These are phyloP conservation scores for Papiliotrema fonsecae DNA, from an alignment of 1,284 basidiomycete genomes.

Conservation along the genomic window DNA sequence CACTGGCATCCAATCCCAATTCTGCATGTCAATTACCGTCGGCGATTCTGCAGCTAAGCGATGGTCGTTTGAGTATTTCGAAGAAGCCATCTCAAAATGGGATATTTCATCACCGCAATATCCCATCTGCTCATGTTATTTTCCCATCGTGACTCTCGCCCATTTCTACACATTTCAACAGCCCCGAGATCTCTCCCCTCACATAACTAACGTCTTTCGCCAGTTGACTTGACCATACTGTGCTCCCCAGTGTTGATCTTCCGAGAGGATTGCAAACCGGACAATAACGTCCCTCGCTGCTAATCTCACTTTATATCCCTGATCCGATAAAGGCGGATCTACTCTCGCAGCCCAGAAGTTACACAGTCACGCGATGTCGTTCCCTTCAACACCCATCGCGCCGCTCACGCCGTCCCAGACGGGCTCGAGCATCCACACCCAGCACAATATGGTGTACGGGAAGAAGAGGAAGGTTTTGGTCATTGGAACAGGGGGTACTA, in stretches of 20 bases:
- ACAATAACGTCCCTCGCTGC: neutral
- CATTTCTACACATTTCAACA: neutral
- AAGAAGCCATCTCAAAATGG: too few relatives aligned
- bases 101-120: too few relatives aligned
- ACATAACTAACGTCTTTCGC: neutral
- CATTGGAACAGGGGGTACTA: constrained; percentile 44
- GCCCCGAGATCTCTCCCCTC: neutral
- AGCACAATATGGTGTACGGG: neutral
- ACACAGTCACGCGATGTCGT: neutral
- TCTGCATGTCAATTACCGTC: too few relatives aligned
- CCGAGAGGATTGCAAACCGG: neutral
- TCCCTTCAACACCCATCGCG: neutral
- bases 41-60: too few relatives aligned
- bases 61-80: too few relatives aligned
- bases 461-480: constrained; percentile 23
- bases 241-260: neutral
- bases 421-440: neutral
- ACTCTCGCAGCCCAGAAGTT: too few relatives aligned
- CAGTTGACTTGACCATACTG: neutral
- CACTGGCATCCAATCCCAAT: too few relatives aligned
- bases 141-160: constrained; percentile 7
- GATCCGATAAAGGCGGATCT: neutral
- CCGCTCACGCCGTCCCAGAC: neutral
- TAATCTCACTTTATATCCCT: neutral
- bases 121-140: constrained; percentile 3